Evolutionary conservation across 495 filamentous ascomycete genomes (phyloP), one percentile per base, ranked within the genome.

Genomic region (Penicillium salamii): DNA sequence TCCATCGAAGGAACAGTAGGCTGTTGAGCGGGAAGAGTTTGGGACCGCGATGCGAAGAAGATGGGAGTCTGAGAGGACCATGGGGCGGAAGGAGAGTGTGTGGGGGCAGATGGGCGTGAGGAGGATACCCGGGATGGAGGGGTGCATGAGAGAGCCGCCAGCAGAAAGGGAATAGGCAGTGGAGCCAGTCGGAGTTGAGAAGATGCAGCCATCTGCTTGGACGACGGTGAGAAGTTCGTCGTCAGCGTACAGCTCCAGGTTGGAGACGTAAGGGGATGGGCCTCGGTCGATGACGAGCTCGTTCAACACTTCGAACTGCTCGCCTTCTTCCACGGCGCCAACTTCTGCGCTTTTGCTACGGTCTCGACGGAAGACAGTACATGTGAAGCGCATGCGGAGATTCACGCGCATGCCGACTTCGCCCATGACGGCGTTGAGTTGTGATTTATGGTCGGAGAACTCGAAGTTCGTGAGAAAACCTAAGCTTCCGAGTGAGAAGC

Each of bases 71-170:
- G 88, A 92, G n/a, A 98, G 83, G n/a, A 98, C 87, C 89, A 98
- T 96, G 24, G 93, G 93, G 8, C 93, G 83, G 82, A 98, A 97
- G 29, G 89, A 95, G 15, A 98, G 78, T 0, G 91, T 97, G 65
- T 98, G 93, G 13, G 93, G 91, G 67, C 93, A 98, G 64, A 98
- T 98, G 0, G 95, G 95, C 2, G 95, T 97, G 39, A 98, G 83
- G 12, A 97, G 88, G 63, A 98, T 97, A 57, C 91, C 93, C 7
- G 93, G 95, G 49, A 98, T 96, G 54, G 95, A 95, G 7, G 93
- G 93, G 63, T 97, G 91, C 50, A 96, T 92, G 21, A 98, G 84
- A 19, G 91, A 92, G 51, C 93, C 93, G 33, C 95, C 93, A 20
- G 95, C 93, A 15, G 91, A 96, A 41, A 98, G 84, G 11, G 89